Conservation (phyloP, 371 early-diverging fungal species). For the Actinomortierella ambigua region DNA sequence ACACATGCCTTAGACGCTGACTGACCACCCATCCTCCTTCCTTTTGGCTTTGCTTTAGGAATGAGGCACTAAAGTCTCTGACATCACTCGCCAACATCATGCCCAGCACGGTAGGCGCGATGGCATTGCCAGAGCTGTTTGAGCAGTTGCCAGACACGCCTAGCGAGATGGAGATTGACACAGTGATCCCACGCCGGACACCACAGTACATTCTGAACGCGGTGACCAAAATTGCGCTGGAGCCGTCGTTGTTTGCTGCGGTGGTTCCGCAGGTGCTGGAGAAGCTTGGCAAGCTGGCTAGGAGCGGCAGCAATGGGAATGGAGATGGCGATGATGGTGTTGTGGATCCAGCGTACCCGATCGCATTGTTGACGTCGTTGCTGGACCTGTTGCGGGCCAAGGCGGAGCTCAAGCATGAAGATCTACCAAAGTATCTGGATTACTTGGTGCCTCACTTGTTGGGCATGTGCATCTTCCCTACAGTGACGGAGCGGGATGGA, state of each 20-base stretch:
- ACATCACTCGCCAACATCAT: conserved; percentile 42
- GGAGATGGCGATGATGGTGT: conserved; percentile 7
- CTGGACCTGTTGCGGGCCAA: conserved; percentile 52
- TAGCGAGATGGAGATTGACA: conserved; percentile 45
- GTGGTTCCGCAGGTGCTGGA: conserved; percentile 39
- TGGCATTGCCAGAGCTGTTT: conserved; percentile 44
- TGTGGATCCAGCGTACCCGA: conserved; percentile 45
- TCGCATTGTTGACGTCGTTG: conserved; percentile 51
- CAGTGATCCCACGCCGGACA: conserved; percentile 25
- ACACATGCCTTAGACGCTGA: too few species aligned
- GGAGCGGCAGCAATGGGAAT: conserved; percentile 1
- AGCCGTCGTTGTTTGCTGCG: conserved; percentile 46
- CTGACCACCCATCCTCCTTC: too few species aligned
- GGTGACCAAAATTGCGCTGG: conserved; percentile 44
- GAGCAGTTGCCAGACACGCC: conserved; percentile 40
- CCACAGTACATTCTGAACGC: conserved; percentile 45
- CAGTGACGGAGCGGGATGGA: conserved; percentile 35
- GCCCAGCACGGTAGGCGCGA: conserved; percentile 32
- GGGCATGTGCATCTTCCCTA: conserved; percentile 51
- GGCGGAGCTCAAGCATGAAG: conserved; percentile 48
- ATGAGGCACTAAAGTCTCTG: conserved; percentile 43
- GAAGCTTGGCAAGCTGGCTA: conserved; percentile 3
- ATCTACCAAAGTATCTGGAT: conserved; percentile 53
- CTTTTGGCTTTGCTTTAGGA: conserved; percentile 11
- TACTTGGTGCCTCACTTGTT: conserved; percentile 53